Evolutionary conservation across 2,329 filamentous ascomycete species (phyloP).

Genomic region (Acephala macrosclerotiorum): DNA sequence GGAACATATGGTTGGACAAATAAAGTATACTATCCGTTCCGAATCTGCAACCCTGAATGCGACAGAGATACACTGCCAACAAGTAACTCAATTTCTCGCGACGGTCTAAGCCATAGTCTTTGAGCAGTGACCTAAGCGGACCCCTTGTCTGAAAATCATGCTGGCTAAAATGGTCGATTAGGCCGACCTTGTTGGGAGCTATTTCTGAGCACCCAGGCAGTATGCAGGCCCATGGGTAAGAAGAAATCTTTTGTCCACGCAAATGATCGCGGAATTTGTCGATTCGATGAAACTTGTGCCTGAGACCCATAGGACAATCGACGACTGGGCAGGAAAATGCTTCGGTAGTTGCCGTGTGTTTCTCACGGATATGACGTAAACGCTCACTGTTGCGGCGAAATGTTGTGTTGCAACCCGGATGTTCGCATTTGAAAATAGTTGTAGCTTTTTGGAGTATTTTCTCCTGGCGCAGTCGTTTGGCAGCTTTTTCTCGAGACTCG

Average conservation of each 20-base stretch:
- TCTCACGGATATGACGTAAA: too few species aligned
- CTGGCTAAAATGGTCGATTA: too few species aligned
- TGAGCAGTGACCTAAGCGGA: too few species aligned
- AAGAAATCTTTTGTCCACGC: constrained; percentile 8
- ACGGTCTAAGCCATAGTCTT: too few species aligned
- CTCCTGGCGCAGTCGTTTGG: neutral
- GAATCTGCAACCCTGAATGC: too few species aligned
- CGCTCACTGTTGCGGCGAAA: too few species aligned
- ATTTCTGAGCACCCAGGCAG: constrained; percentile 6
- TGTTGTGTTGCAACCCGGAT: too few species aligned
- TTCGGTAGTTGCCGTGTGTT: neutral
- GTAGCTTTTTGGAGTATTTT: neutral
- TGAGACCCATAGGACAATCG: constrained; percentile 7
- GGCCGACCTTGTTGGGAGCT: neutral
- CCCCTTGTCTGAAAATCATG: too few species aligned
- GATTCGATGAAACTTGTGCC: constrained; percentile 5
- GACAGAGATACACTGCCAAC: too few species aligned
- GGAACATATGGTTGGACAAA: too few species aligned
- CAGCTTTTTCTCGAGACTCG: neutral
- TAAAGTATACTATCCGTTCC: too few species aligned
- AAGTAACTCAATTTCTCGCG: too few species aligned
- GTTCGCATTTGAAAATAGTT: neutral
- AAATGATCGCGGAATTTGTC: constrained; percentile 16
- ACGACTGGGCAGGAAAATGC: constrained; percentile 6
- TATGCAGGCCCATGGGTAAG: constrained; percentile 2